Conservation (phyloP, 176 grass and related monocot genomes). For the Ensete glaucum region DNA sequence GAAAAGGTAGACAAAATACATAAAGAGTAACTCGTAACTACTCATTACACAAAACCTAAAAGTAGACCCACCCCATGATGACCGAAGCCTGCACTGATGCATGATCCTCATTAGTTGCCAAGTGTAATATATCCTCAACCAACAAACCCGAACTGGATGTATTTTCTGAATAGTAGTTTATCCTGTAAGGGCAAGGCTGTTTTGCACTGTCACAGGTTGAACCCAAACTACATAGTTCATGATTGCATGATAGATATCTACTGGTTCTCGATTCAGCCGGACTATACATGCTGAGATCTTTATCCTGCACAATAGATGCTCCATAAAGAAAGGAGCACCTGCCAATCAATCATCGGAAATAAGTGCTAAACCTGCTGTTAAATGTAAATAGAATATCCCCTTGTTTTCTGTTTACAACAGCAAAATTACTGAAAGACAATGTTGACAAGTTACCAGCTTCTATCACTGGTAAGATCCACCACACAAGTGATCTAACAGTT, state of each 20-base stretch:
- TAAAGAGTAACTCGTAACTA: slow-evolving; percentile 1
- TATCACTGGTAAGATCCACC: neutral
- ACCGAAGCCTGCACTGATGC: slow-evolving; percentile 69
- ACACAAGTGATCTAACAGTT: neutral
- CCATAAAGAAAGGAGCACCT: slow-evolving; percentile 86
- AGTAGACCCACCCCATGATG: slow-evolving; percentile 59
- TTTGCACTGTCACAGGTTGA: slow-evolving; percentile 62
- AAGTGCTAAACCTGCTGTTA: slow-evolving; percentile 75
- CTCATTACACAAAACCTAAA: neutral
- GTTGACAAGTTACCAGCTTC: neutral
- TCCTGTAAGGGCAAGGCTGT: slow-evolving; percentile 77
- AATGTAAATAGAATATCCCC: slow-evolving; percentile 27
- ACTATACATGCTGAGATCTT: slow-evolving; percentile 86
- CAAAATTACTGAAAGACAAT: neutral
- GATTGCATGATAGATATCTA: slow-evolving; percentile 71
- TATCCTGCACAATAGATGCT: slow-evolving; percentile 99
- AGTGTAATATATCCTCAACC: slow-evolving; percentile 68
- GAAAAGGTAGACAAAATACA: neutral
- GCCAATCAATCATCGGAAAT: slow-evolving; percentile 98
- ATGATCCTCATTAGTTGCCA: slow-evolving; percentile 50
- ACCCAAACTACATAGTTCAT: slow-evolving; percentile 55
- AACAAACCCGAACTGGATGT: slow-evolving; percentile 92
- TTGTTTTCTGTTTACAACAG: slow-evolving; percentile 5
- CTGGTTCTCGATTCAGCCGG: slow-evolving; percentile 80
- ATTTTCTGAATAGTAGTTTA: slow-evolving; percentile 75